Evolutionary conservation across 2,329 filamentous ascomycete genomes (phyloP).

Genomic region (Penicillium sp.): DNA sequence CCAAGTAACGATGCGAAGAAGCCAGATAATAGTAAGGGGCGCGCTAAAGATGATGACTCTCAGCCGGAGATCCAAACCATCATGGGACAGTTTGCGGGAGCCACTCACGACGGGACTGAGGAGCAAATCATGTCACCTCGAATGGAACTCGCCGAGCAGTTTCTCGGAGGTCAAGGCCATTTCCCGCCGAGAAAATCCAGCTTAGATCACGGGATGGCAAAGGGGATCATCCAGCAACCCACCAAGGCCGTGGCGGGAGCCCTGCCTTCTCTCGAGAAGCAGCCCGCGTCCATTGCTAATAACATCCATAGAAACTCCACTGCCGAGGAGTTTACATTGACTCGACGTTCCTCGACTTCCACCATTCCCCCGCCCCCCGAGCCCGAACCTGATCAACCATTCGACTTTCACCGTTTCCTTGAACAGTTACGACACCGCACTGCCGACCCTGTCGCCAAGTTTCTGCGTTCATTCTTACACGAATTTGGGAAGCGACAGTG

Average conservation of each 20-base stretch:
- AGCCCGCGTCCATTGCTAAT: constrained; percentile 33
- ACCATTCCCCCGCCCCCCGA: constrained; percentile 69
- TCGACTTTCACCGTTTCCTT: constrained; percentile 96
- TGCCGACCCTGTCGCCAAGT: constrained; percentile 96
- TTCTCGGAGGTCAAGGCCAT: constrained; percentile 67
- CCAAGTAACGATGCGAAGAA: constrained; percentile 33
- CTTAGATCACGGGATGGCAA: constrained; percentile 69
- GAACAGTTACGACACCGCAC: constrained; percentile 95
- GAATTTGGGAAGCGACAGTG: constrained; percentile 98
- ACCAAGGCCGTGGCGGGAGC: constrained; percentile 24
- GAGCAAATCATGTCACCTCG: constrained; percentile 93
- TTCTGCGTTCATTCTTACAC: constrained; percentile 88
- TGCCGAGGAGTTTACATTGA: constrained; percentile 32
- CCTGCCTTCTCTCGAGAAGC: constrained; percentile 26
- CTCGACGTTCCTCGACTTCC: constrained; percentile 42
- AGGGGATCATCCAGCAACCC: constrained; percentile 36
- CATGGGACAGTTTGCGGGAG: constrained; percentile 92
- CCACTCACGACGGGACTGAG: constrained; percentile 70
- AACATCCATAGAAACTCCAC: constrained; percentile 30
- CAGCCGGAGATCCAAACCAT: constrained; percentile 92
- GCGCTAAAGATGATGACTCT: constrained; percentile 70
- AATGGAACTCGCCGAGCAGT: constrained; percentile 79
- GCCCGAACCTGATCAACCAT: constrained; percentile 83
- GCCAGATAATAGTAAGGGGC: constrained; percentile 60
- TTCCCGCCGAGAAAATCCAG: constrained; percentile 87